A percentile compares a stretch with the other conserved stretches of the same genome.
Conservation (phyloP, 73 alveolate species). For the Paramecium sexaurelia region DNA sequence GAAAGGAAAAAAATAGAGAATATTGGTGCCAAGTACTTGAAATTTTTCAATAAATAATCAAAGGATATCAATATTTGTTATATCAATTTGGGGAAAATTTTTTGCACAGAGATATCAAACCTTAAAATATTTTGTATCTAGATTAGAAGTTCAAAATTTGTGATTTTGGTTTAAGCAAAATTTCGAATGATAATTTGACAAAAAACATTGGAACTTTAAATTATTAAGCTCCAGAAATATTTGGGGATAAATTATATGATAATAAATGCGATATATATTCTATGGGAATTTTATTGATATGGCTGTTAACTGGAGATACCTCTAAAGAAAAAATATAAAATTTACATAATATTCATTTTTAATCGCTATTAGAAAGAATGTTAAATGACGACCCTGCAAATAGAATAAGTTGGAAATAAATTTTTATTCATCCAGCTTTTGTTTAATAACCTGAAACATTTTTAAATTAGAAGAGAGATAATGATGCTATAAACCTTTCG, state of each 20-base stretch:
- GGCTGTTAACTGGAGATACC: neutral
- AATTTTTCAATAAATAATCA: neutral
- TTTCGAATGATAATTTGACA: neutral
- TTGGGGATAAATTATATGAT: neutral
- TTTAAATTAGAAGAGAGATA: neutral
- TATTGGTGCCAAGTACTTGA: neutral
- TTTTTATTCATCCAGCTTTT: neutral
- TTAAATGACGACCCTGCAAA: neutral
- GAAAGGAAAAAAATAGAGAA: neutral
- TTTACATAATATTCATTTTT: neutral
- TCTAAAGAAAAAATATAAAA: neutral
- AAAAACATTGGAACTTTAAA: neutral
- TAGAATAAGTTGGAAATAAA: neutral
- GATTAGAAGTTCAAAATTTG: neutral
- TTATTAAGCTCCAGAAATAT: conserved; percentile 22
- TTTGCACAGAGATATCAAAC: neutral
- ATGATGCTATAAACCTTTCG: no score
- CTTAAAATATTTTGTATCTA: neutral
- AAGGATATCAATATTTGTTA: neutral
- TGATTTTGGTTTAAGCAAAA: neutral
- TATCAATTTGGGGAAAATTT: neutral
- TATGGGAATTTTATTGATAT: neutral
- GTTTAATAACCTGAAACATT: neutral
- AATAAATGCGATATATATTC: conserved; percentile 53
- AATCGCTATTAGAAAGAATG: neutral